Evolutionary conservation across 2,329 filamentous ascomycete genomes (phyloP), one percentile per base, ranked within the genome.

Genomic region (Paraphaeosphaeria sporulosa): DNA sequence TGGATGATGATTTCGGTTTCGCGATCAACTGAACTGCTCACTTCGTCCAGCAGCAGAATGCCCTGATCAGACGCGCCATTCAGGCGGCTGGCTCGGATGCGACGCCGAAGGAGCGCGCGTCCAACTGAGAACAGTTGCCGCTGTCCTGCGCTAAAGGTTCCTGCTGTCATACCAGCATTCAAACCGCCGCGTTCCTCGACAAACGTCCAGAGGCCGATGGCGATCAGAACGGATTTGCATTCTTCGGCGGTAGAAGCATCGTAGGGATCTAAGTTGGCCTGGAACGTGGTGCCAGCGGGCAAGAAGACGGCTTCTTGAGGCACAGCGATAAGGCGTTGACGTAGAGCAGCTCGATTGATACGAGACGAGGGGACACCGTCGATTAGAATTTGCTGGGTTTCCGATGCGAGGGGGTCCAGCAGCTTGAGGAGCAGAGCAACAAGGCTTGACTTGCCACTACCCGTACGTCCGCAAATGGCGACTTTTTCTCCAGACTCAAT

Each of bases 61-160:
- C 64, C 64, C 25, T 64, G 55, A 19, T 58, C 44, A 43, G 57
- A 50, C 17, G 36, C 52, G 21, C 55, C 21, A 25, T n/a, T 57
- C n/a, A 57, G 4, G 25, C 49, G 38, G 44, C 58, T 51, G 19
- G 56, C 42, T 19, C 60, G 44, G 30, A 59, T 58, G 8, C 63
- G 52, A 12, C 36, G 48, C 38, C 59, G 62, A 9, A 89, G 72
- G 17, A 89, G 78, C 0, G 86, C 87, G 0, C 87, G 76, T 0
- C 83, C 87, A 1, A 90, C 79, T 57, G 82, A 86, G 59, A 90
- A 85, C 0, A 90, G 80, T 64, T 90, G 87, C 51, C 82, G 83
- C 71, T 90, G 87, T 0, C 88, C 88, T 4, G 52, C 50, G 25
- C 59, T 60, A 2, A 68, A 27, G 1, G 54, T 57, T 2, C 30